Evolutionary conservation across 441 rosid species (phyloP), one percentile per base, ranked within the genome.

Genomic region (Capsella rubella): DNA sequence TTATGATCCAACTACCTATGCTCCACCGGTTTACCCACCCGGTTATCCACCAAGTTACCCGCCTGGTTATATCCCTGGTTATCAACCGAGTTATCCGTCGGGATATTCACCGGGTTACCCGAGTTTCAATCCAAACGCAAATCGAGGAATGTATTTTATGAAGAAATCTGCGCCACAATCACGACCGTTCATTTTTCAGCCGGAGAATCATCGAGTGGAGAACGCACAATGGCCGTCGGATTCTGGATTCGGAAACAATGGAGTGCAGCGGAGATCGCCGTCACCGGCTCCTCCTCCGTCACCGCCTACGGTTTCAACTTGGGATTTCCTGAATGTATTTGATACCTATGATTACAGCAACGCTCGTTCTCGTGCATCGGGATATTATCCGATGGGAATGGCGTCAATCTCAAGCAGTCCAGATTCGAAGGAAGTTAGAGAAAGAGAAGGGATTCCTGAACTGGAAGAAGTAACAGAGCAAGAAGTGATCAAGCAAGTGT

Each of bases 271-370:
- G 66, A 21, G 75, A 75, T 46, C 82, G 64, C 87, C 91, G 15
- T 92, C 96, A 3, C 97, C 97, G n/a, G 85, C 97, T 13, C 95
- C 93, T 8, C 99, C 93, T 6, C 99, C 99, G 8, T 88, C 97
- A 15, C 97, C 99, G 3, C 97, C 97, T 12, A 82, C 54, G 3
- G 89, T 80, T 47, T 90, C 99, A 0, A n/a, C 90, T 27, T 95
- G 99, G 99, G 99, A 95, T 74, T 92, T 76, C 73, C 59, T 95
- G 45, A 92, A 95, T 71, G 87, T 95, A 34, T 95, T 95, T 5
- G 91, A 89, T 25, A 68, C 83, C 0, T 87, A 79, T 40, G 97
- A 88, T 54, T 80, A 77, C 55, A 81, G 77, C 46, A 70, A 74
- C 43, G 67, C 62, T 3, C 67, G 73, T 50, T 43, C 53, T 60